Percentiles rank a stretch among this genome's conserved stretches.
Conservation (phyloP, 805 yeast species). For the Starmerella asiatica region DNA sequence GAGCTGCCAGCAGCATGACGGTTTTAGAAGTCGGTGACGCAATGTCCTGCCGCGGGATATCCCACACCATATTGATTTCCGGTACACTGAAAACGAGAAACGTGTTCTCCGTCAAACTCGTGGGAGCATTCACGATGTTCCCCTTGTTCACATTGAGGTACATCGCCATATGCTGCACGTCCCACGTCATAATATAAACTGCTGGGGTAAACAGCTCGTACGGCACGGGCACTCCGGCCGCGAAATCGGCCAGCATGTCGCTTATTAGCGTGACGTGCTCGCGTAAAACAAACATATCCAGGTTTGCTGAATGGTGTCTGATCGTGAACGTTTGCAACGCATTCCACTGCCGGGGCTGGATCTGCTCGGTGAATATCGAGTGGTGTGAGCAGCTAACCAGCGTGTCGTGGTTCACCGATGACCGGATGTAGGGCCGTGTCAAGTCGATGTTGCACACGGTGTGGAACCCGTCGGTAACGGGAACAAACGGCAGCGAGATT, state of each 20-base stretch:
- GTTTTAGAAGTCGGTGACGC: conserved; percentile 21
- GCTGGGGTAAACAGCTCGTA: conserved; percentile 71
- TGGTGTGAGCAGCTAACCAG: conserved; percentile 51
- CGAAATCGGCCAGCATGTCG: conserved; percentile 65
- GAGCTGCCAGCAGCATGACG: conserved; percentile 28
- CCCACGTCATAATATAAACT: conserved; percentile 48
- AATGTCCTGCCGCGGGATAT: conserved; percentile 43
- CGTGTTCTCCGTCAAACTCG: conserved; percentile 69
- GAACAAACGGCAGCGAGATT: conserved; percentile 30
- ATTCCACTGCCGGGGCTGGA: conserved; percentile 75
- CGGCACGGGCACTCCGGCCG: conserved; percentile 47
- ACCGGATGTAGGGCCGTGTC: conserved; percentile 45
- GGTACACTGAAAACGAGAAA: conserved; percentile 64
- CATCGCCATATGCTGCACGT: conserved; percentile 41
- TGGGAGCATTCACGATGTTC: conserved; percentile 78
- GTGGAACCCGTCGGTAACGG: conserved; percentile 38
- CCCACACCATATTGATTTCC: conserved; percentile 33
- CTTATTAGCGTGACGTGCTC: conserved; percentile 67
- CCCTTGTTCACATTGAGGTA: conserved; percentile 72
- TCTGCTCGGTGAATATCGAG: conserved; percentile 40
- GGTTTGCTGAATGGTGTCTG: conserved; percentile 37
- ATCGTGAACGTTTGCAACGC: conserved; percentile 60
- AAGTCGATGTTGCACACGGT: conserved; percentile 37
- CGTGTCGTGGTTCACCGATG: conserved; percentile 83
- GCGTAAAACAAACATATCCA: conserved; percentile 53